Evolutionary conservation across 768 basidiomycete genomes (phyloP).

Genomic region (Macrocybe gigantea): DNA sequence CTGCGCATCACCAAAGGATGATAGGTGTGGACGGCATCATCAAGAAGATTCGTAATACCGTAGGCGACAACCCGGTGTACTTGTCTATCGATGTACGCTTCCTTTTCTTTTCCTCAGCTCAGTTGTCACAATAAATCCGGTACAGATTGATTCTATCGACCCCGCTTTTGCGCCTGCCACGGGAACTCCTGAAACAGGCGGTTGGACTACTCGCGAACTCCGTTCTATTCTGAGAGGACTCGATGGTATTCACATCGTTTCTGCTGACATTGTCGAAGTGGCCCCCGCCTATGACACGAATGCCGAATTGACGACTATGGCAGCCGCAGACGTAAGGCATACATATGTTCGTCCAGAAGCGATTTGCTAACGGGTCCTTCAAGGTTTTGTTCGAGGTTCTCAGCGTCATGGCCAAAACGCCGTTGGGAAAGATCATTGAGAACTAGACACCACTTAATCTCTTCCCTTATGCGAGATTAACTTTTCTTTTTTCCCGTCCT

Average conservation of each 20-base stretch:
- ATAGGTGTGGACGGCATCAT: conserved; percentile 72
- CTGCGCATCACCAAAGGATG: not conserved
- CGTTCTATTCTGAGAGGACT: conserved; percentile 72
- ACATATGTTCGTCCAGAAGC: not conserved
- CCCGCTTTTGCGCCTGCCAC: conserved; percentile 81
- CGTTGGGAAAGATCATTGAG: conserved; percentile 51
- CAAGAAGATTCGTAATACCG: conserved; percentile 70
- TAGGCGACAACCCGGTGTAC: conserved; percentile 72
- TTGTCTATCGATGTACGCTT: conserved; percentile 66
- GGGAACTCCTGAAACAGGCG: conserved; percentile 81
- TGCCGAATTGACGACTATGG: conserved; percentile 28
- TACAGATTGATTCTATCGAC: conserved; percentile 72
- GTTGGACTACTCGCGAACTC: conserved; percentile 80
- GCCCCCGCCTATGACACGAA: conserved; percentile 72
- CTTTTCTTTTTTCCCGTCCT: not conserved
- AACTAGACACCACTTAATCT: not conserved
- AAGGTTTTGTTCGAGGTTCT: conserved; percentile 72
- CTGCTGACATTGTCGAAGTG: conserved; percentile 81
- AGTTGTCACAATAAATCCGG: not conserved
- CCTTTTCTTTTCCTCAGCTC: conserved; percentile 2
- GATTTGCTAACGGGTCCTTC: conserved; percentile 1
- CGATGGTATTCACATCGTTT: conserved; percentile 71
- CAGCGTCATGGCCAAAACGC: conserved; percentile 77
- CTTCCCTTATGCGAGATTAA: no score
- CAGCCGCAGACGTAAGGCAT: conserved; percentile 33